A percentile compares a stretch with the other conserved stretches of the same genome.
Conservation (phyloP, 352 stramenopile genomes). For the Phytophthora cryptogea region DNA sequence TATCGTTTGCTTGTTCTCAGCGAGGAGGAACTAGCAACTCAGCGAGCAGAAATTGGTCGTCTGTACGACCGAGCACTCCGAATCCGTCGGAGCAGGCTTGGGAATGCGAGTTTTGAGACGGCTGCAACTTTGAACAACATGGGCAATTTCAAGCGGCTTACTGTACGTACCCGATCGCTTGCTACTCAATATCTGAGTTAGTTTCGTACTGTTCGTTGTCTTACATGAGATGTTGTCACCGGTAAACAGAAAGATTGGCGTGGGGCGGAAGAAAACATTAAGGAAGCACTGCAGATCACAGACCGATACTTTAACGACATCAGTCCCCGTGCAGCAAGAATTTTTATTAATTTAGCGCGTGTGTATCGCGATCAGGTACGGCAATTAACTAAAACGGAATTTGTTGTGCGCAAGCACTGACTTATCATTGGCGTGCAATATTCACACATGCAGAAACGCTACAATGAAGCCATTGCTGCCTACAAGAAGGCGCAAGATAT, state of each 20-base stretch:
- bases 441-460: constrained; percentile 46
- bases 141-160: constrained; percentile 79
- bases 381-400: background rate
- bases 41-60: constrained; percentile 59
- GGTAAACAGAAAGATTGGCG: constrained; percentile 55
- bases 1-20: constrained; percentile 12
- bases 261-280: constrained; percentile 72
- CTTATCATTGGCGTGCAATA: background rate
- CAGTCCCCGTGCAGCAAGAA: constrained; percentile 68
- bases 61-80: constrained; percentile 67
- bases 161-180: constrained; percentile 35
- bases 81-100: constrained; percentile 73
- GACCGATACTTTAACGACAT: constrained; percentile 80
- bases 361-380: constrained; percentile 78
- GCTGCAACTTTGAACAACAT: constrained; percentile 85
- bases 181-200: constrained; percentile 4
- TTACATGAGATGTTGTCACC: background rate
- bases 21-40: constrained; percentile 40
- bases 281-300: constrained; percentile 78
- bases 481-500: constrained; percentile 79
- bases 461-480: constrained; percentile 64
- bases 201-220: background rate
- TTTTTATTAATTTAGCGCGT: constrained; percentile 78
- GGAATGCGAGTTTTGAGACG: constrained; percentile 80
- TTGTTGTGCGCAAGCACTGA: background rate